Evolutionary conservation across 257 asterid genomes (phyloP), one percentile per base, ranked within the genome.

Genomic region (Fraxinus excelsior): DNA sequence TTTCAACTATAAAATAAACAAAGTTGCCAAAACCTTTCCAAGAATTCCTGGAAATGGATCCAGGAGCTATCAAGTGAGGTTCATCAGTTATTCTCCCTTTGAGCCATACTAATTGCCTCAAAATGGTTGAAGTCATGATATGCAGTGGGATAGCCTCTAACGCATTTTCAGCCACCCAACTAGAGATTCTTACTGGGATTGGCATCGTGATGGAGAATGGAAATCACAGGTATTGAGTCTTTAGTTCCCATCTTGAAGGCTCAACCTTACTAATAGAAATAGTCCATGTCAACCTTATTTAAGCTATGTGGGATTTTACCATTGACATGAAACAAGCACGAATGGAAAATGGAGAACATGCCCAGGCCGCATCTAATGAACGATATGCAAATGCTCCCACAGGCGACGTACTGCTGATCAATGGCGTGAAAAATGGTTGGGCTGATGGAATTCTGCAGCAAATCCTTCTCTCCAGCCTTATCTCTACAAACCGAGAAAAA

Each of bases 291-390:
- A 28, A 28, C 16, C 9, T 8, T 14, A 7, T 25, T 62, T 21
- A 62, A 2, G 16, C 32, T 2, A 2, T 3, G 67, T 8, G 67
- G 5, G 67, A 25, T 62, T 62, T 62, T 10, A 10, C 18, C 34
- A 0, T 21, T 62, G 31, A 21, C 16, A 62, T 91, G 92, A 0
- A 67, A 78, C 31, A 72, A 77, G 1, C 87, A 88, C 53, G 72
- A 49, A 23, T 92, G 97, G 94, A 79, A 51, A 14, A 90, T 88
- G 92, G 92, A 92, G 77, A 76, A 70, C 25, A 88, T 92, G 94
- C 94, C 97, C 0, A 80, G 80, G 0, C 79, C 89, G 0, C 80
- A 92, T 37, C 53, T 90, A 0, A 86, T 92, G 94, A 79, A 72
- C 69, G 91, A 88, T 56, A 90, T 88, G 94, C 67, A 90, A 81